Evolutionary conservation across 495 filamentous ascomycete species (phyloP).

Genomic region (Elaphomyces granulatus): DNA sequence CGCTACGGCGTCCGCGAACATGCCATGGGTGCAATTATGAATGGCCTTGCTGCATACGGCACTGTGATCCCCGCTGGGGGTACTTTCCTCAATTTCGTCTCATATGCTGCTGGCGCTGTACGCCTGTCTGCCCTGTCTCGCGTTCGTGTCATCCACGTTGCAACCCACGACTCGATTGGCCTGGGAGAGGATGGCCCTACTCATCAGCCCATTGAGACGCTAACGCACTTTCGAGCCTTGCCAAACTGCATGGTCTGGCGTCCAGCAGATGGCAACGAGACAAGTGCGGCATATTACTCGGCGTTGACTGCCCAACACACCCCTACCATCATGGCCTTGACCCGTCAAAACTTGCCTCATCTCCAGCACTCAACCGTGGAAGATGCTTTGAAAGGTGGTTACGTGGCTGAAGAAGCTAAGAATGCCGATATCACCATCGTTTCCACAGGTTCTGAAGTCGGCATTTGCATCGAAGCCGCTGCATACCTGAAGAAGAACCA

Average conservation of each 20-base stretch:
- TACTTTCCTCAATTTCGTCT: constrained; percentile 99
- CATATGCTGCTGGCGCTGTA: constrained; percentile 90
- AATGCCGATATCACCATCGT: constrained; percentile 79
- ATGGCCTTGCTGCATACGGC: constrained; percentile 91
- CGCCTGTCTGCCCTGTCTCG: constrained; percentile 87
- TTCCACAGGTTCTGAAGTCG: constrained; percentile 91
- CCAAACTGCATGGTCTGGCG: constrained; percentile 99
- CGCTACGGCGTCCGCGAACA: constrained; percentile 97
- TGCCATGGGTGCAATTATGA: constrained; percentile 95
- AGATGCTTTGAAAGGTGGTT: constrained; percentile 83
- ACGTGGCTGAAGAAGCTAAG: constrained; percentile 73
- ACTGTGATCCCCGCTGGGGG: constrained; percentile 86
- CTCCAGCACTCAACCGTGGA: constrained; percentile 85
- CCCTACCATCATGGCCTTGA: constrained; percentile 83
- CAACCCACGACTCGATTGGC: constrained; percentile 98
- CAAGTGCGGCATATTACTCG: constrained; percentile 92
- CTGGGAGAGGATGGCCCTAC: constrained; percentile 98
- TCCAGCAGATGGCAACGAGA: constrained; percentile 97
- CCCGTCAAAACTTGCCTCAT: constrained; percentile 96
- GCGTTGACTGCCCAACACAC: constrained; percentile 84
- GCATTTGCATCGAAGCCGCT: constrained; percentile 82
- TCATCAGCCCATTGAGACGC: constrained; percentile 98
- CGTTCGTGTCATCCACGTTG: constrained; percentile 86
- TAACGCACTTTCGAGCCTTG: constrained; percentile 96
- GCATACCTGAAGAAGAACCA: constrained; percentile 83